Base-by-base conservation (phyloP, 2,329 filamentous ascomycete species). In the Penicillium sp. region DNA sequence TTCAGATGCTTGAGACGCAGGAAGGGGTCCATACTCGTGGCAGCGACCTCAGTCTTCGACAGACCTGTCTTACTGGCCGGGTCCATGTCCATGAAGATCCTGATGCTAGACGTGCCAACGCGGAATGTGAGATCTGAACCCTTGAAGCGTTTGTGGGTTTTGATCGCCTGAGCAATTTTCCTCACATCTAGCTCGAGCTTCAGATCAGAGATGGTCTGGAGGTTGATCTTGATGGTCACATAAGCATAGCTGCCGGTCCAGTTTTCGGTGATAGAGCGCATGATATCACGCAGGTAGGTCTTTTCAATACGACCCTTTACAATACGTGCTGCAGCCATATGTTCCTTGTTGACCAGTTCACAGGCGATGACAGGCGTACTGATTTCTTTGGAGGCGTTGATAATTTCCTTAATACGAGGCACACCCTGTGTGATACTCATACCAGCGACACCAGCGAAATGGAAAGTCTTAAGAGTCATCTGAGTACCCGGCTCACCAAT, bases 371-470 rank as follows among this genome's bases (percentile, higher is more conserved):
- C 89, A 0, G 95, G 95, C 0, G 95, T 99, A 74, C 90, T 96
- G 76, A 99, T 99, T 49, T 82, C 81, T 73, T 92, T 96, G 9
- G 92, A 96, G 6, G 95, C 95, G 77, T 99, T 99, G 86, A 99
- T 99, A 65, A 99, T 99, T 82, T 99, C 95, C 79, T 99, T 99
- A 81, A 99, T 99, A 87, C 95, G 93, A 1, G 95, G 95, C 7
- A 99, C 95, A 90, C 95, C 95, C 71, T 97, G 91, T 0, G 95
- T 99, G 71, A 99, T 96, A 83, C 91, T 96, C 95, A 99, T 98
- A 74, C 93, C 93, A 44, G 95, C 95, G 62, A 99, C 95, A 90
- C 95, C 95, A 72, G 95, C 95, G 81, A 99, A 99, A 89, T 98
- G 95, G 86, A 98, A 98, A 72, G 95, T 98, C 79, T 98, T 98